Base-by-base conservation (phyloP, 352 stramenopile species). In the Globisporangium recalcitrans region DNA sequence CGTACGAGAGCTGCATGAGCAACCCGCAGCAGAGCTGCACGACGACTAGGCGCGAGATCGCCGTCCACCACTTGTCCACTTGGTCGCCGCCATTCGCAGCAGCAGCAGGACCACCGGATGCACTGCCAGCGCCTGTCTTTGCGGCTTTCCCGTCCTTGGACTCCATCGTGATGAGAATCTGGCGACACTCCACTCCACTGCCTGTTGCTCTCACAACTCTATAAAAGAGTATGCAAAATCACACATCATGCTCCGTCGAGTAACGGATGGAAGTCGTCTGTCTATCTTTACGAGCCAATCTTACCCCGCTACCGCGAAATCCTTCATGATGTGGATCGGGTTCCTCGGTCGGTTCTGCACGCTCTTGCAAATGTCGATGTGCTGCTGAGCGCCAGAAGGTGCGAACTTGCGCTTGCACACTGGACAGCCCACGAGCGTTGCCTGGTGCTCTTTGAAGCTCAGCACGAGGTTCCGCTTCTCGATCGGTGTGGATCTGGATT, bases 281-380 rank as follows among this genome's bases (percentile, higher is more conserved):
- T 52, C 46, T 52, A 52, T 52, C 46, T 52, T 52, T 52, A 52
- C 46, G 9, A 52, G 36, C 36, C 13, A 44, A 34, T 34, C 19
- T 40, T 81, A 93, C 1, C 83, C 71, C 3, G 83, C 85, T 13
- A 87, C 71, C 13, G 84, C 82, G 63, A 77, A 93, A 65, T 88
- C 79, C 10, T 76, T 80, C 4, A 90, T 68, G n/a, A 86, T 57
- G n/a, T 76, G 69, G 1, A 90, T 74, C 1, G 79, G 68, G 52
- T 93, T 93, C 58, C 84, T 86, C 2, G 86, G 86, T 2, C 84
- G 80, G 49, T 95, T 87, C 62, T 92, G 80, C 1, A 95, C 86
- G 4, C 72, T 76, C 65, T 88, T 88, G 74, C 86, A 95, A 53
- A 95, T 95, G 1, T 77, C 80, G 55, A 95, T 95, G 62, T 95